A percentile compares a stretch with the other conserved stretches of the same genome.
Conservation (phyloP, 768 basidiomycete genomes). For the Rhizopogon sp. region DNA sequence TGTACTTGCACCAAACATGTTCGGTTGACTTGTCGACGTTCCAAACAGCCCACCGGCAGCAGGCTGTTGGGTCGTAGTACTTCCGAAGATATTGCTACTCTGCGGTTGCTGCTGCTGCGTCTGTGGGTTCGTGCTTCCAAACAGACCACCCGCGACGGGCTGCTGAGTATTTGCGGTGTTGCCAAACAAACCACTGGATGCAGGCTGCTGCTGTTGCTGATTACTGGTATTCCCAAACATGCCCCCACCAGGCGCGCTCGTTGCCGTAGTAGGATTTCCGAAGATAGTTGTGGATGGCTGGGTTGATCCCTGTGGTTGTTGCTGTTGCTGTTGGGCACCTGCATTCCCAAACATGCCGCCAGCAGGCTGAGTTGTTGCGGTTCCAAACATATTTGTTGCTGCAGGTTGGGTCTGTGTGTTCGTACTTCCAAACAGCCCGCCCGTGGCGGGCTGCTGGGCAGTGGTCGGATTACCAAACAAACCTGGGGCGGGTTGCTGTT, state of each 20-base stretch:
- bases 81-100: conserved; percentile 21
- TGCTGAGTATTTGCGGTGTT: conserved; percentile 9
- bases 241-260: no score
- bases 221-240: neutral
- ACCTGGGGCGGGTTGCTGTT: conserved; percentile 17
- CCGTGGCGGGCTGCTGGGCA: conserved; percentile 13
- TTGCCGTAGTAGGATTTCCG: conserved; percentile 1
- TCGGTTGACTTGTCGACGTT: conserved; percentile 1
- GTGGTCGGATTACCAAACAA: conserved; percentile 18
- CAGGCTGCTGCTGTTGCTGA: neutral
- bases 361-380: conserved; percentile 9
- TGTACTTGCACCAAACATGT: conserved; percentile 13
- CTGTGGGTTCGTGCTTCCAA: conserved; percentile 11
- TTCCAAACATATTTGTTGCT: conserved; percentile 17
- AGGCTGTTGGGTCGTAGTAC: conserved; percentile 8
- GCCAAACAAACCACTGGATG: conserved; percentile 15
- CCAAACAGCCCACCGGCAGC: conserved; percentile 15
- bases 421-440: conserved; percentile 14
- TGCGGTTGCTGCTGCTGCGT: conserved; percentile 18
- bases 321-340: conserved; percentile 10
- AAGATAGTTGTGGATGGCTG: conserved; percentile 9
- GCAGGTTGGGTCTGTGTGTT: neutral
- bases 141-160: conserved; percentile 13
- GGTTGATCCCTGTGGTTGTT: neutral
- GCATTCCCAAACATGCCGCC: conserved; percentile 15